Evolutionary conservation across 345 rosid species (phyloP), one percentile per base, ranked within the genome.

Genomic region (Litchi chinensis): DNA sequence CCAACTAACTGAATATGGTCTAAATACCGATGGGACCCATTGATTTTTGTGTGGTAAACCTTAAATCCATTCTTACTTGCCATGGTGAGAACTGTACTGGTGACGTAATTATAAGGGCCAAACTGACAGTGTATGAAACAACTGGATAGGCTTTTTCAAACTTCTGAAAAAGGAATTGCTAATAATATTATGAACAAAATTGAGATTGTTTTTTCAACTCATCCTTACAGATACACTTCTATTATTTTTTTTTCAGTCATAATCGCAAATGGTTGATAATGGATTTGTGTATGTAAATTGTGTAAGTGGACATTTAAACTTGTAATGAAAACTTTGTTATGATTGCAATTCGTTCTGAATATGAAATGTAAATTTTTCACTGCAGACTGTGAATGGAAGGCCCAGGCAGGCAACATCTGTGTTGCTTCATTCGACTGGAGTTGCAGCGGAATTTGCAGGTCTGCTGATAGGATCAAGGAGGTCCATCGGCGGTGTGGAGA

Each of bases 361-460:
- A 11, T 79, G 10, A 65, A 65, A 21, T 40, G 24, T 21, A 9
- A 75, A 46, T 68, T 59, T 59, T 74, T 41, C 59, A 26, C 21
- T 85, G 87, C 85, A 95, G 98, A 95, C 79, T 95, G 99, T 6
- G 98, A 93, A 43, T 92, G 97, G 99, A 95, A 95, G 87, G 99
- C 99, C 0, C 99, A 92, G 81, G 98, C 99, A 43, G 99, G 98
- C 77, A 95, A 95, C 88, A 80, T 90, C 12, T 95, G 98, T 37
- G 92, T 95, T 68, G 99, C 99, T 74, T 95, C 99, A 24, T 95
- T 92, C 0, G 99, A 95, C 76, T 95, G 99, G 99, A 95, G 63
- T 80, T 95, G 99, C 90, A 95, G 99, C 11, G 99, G 99, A 50
- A 95, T 95, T 59, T 95, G 99, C 84, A 89, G 90, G 77, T 93